Base-by-base conservation (phyloP, 73 alveolate species). In the Tetrahymena borealis region DNA sequence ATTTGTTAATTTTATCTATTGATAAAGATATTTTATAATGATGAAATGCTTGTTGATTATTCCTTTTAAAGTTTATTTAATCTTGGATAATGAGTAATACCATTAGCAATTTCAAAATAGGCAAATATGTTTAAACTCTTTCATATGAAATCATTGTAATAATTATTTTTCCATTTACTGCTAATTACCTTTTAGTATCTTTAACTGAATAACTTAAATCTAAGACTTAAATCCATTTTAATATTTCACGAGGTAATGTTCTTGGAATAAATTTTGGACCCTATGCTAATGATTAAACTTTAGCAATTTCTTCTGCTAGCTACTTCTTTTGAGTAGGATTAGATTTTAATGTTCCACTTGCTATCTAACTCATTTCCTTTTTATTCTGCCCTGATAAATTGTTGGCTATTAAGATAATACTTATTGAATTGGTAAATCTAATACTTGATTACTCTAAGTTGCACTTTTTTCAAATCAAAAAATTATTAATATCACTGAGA, bases 171-270 rank as follows among this genome's bases (percentile, higher is more conserved):
- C n/a, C n/a, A n/a, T n/a, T n/a, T n/a, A n/a, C n/a, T n/a, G n/a
- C n/a, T n/a, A n/a, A n/a, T n/a, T n/a, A 95, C 97, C 94, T 94
- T 95, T 96, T 95, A 20, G 97, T 96, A 94, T 97, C 97, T 91
- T 95, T 97, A 20, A 97, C 96, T 36, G 98, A 96, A 85, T 97
- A 97, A 95, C 99, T 96, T 39, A 97, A 95, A 94, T 97, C 99
- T 24, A 97, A 94, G 33, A 97, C 94, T 94, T 97, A 93, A 28
- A 97, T 96, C 99, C 99, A 97, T 93, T 97, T 97, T 38, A 97
- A 94, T 42, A 97, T 98, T 94, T 97, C 99, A 92, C 99, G 78
- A 31, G 99, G 99, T 12, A 97, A 85, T 39, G 95, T 90, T 90
- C 91, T 79, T 24, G 85, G 85, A 60, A 60, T n/a, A 3, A 60